Evolutionary conservation across 2,329 filamentous ascomycete genomes (phyloP), one percentile per base, ranked within the genome.

Genomic region (Pestalotiopsis fici): DNA sequence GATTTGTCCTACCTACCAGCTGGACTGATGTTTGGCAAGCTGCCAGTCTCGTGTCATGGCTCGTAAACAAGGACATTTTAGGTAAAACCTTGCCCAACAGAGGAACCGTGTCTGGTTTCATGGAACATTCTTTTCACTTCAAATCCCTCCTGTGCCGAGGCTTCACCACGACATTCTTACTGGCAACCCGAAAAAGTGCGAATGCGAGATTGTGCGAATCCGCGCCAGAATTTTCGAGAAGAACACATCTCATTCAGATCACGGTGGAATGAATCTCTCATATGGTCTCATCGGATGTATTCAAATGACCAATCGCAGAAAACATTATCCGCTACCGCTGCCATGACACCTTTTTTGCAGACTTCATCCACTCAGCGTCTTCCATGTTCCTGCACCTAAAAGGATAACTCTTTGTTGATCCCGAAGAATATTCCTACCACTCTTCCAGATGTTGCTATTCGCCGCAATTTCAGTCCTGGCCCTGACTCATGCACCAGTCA

Each of bases 361-460:
- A 35, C 11, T 11, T 35, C 31, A 1, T 11, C 31, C 31, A 35
- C 11, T 6, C 11, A 1, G 31, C 31, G 31, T 7, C 31, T n/a
- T n/a, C n/a, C n/a, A n/a, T 35, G 31, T 35, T 1, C 31, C 3
- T n/a, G n/a, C 31, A 35, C 31, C 6, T 35, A 6, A 35, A 35
- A 35, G 6, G 3, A 35, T 11, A 1, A 5, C 3, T 35, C 6
- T 35, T 1, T 35, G 11, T 35, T 35, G 31, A 35, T 35, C 1
- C 61, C 74, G 74, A 13, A 89, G 77, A 2, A 18, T 57, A n/a
- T 12, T 59, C 5, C 18, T 35, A n/a, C 21, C 27, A 25, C 15
- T 15, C 27, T 15, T 56, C 39, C 23, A 31, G 4, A 27, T 31
- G 4, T 15, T 2, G 4, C 2, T 35, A 0, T 18, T 12, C 15